Conservation (phyloP, 139 green algal species). For the Chlorokybus atmophyticus region DNA sequence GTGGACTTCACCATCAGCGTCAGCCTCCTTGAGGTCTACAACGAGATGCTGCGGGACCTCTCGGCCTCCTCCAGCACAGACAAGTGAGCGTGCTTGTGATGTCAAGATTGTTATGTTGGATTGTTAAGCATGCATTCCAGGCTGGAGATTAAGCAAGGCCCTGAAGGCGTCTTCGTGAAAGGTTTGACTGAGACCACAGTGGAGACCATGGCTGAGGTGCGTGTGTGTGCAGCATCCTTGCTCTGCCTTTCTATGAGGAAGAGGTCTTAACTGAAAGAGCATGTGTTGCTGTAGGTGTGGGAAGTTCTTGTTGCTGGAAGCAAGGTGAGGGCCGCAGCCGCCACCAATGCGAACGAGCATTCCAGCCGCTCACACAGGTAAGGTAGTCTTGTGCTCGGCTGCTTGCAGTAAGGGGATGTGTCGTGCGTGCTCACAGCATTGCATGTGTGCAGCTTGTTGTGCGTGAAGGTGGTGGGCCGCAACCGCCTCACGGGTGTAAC, state of each 20-base stretch:
- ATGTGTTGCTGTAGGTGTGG: too few relatives aligned
- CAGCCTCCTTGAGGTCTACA: conserved; percentile 37
- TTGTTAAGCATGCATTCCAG: neutral
- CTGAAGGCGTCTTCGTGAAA: too few relatives aligned
- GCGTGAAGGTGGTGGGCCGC: conserved; percentile 10
- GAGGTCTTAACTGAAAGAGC: too few relatives aligned
- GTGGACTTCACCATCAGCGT: conserved; percentile 8
- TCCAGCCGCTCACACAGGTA: conserved; percentile 30
- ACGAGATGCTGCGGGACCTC: conserved; percentile 31
- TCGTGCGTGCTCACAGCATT: neutral
- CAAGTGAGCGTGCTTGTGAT: conserved; percentile 8
- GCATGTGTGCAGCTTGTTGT: conserved; percentile 20
- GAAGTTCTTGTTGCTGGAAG: conserved; percentile 15
- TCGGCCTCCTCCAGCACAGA: conserved; percentile 9
- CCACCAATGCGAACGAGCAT: conserved; percentile 30
- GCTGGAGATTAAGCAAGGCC: conserved; percentile 27
- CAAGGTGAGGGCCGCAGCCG: conserved; percentile 4
- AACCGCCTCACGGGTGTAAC: conserved; percentile 6
- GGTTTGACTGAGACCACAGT: too few relatives aligned
- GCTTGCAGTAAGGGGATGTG: too few relatives aligned
- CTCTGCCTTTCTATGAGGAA: too few relatives aligned
- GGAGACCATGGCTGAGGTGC: too few relatives aligned
- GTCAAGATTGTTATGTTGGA: neutral
- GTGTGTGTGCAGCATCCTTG: too few relatives aligned
- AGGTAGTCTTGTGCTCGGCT: too few relatives aligned